Evolutionary conservation across 1,139 yeast species (phyloP).

Genomic region (Geotrichum candidum): DNA sequence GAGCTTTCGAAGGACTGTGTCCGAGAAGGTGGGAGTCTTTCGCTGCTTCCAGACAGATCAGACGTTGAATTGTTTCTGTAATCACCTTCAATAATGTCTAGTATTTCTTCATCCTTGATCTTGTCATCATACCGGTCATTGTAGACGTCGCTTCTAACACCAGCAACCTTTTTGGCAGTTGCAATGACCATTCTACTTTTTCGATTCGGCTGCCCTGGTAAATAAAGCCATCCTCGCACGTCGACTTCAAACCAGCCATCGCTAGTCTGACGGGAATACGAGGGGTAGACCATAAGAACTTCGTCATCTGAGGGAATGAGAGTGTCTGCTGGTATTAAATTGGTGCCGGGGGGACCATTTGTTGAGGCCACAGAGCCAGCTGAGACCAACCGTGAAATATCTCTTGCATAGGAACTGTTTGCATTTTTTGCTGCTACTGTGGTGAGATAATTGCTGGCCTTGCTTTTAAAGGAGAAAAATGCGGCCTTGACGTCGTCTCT

Average conservation of each 20-base stretch:
- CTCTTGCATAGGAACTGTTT: constrained; percentile 16
- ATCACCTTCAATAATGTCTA: constrained; percentile 22
- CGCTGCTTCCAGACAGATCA: constrained; percentile 1
- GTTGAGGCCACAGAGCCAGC: constrained; percentile 16
- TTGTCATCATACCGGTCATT: constrained; percentile 14
- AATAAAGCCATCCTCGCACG: constrained; percentile 66
- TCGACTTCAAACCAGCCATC: constrained; percentile 44
- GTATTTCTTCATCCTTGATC: constrained; percentile 30
- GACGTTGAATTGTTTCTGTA: not conserved
- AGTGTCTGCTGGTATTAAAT: not conserved
- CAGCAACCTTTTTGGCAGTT: constrained; percentile 64
- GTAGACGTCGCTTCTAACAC: constrained; percentile 24
- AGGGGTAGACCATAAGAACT: constrained; percentile 49
- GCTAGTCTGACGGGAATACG: constrained; percentile 47
- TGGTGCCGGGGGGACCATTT: constrained; percentile 8
- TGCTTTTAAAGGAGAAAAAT: constrained; percentile 11
- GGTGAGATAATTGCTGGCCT: constrained; percentile 12
- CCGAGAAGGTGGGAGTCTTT: constrained; percentile 9
- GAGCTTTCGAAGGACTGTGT: not conserved
- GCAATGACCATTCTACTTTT: constrained; percentile 64
- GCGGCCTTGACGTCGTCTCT: constrained; percentile 11
- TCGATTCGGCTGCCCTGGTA: constrained; percentile 66
- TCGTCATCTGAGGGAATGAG: constrained; percentile 26
- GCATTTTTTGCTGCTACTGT: constrained; percentile 18
- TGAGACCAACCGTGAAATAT: constrained; percentile 15